Evolutionary conservation across 148 eudicot species (phyloP).

Genomic region (Euryodendron excelsum): DNA sequence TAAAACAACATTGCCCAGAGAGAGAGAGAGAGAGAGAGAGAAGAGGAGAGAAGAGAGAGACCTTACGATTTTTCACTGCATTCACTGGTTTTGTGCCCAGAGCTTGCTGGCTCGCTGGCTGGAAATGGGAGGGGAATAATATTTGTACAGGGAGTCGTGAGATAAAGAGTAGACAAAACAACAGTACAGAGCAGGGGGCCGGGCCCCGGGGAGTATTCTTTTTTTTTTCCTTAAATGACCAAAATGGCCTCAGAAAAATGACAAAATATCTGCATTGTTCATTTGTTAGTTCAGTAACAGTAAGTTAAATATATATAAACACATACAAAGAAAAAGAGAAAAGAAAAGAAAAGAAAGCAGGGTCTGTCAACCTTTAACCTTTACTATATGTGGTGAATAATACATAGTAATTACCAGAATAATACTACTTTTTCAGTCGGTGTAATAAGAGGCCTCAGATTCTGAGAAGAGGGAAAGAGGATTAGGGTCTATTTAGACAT

Average conservation of each 20-base stretch:
- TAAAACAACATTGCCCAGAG: neutral
- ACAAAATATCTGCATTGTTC: neutral
- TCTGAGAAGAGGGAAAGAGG: no score
- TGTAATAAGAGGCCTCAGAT: no score
- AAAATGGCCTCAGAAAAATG: neutral
- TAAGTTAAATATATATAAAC: no score
- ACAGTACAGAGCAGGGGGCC: neutral
- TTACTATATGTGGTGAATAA: neutral
- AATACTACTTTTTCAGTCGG: no score
- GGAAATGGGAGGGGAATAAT: conserved; percentile 7
- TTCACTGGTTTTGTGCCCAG: conserved; percentile 3
- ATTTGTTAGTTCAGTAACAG: neutral
- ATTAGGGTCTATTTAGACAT: no score
- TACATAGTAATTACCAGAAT: no score
- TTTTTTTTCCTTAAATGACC: neutral
- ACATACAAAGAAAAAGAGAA: no score
- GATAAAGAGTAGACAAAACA: neutral
- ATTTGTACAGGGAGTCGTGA: neutral
- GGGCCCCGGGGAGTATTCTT: neutral
- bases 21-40: conserved; percentile 9
- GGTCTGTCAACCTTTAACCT: neutral
- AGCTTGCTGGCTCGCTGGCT: conserved; percentile 4
- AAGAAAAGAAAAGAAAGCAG: neutral
- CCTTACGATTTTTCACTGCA: neutral
- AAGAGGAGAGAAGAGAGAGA: neutral